These are phyloP conservation scores for Boletus albobrunnescens DNA, from an alignment of 1,284 basidiomycete species.

Conservation along the genomic window DNA sequence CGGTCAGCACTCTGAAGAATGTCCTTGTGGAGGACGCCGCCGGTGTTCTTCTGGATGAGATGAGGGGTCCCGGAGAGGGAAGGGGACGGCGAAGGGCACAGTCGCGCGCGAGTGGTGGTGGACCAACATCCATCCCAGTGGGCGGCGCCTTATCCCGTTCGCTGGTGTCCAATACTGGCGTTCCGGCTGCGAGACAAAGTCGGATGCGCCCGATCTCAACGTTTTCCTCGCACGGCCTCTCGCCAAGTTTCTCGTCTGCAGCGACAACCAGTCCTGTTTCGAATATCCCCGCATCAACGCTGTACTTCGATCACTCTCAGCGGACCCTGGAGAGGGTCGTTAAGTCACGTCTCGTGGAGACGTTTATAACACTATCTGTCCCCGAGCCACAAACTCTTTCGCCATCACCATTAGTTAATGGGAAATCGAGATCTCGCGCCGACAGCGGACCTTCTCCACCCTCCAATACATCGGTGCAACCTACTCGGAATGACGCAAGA, in stretches of 20 bases:
- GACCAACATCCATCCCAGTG: slow-evolving; percentile 24
- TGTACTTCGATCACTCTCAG: slow-evolving; percentile 60
- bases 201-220: slow-evolving; percentile 50
- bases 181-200: slow-evolving; percentile 35
- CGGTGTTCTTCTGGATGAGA: slow-evolving; percentile 25
- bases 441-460: slow-evolving; percentile 25
- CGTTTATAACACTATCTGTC: slow-evolving; percentile 61
- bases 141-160: slow-evolving; percentile 22
- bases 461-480: slow-evolving; percentile 5
- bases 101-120: slow-evolving; percentile 35
- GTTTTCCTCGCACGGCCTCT: slow-evolving; percentile 40
- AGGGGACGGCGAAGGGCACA: slow-evolving; percentile 38
- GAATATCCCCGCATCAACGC: slow-evolving; percentile 19
- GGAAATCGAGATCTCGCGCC: slow-evolving; percentile 20
- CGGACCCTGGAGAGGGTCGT: slow-evolving; percentile 64
- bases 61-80: slow-evolving; percentile 31
- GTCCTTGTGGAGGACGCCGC: slow-evolving; percentile 44
- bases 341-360: slow-evolving; percentile 72
- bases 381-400: slow-evolving; percentile 23
- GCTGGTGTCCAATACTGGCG: slow-evolving; percentile 10
- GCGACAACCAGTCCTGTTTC: slow-evolving; percentile 9
- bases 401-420: slow-evolving; percentile 15
- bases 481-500: slow-evolving; percentile 14
- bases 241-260: slow-evolving; percentile 14
- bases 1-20: slow-evolving; percentile 48